Percentiles rank a stretch among this genome's conserved stretches.
Evolutionary conservation across 345 rosid species (phyloP).

Genomic region (Noccaea caerulescens): DNA sequence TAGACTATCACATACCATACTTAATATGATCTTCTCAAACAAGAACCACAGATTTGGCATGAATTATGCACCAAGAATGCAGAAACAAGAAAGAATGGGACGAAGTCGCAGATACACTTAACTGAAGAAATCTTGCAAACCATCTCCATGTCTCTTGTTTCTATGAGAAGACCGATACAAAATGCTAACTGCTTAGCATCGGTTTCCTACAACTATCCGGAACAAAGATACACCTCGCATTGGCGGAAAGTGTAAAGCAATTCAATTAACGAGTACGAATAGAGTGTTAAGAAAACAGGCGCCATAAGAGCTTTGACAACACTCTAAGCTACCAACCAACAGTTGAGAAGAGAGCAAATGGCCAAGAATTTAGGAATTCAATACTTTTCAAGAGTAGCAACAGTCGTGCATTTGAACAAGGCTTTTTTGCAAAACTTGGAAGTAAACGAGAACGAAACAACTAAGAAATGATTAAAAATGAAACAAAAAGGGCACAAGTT

Average conservation of each 20-base stretch:
- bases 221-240: neutral
- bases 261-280: conserved; percentile 3
- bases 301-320: neutral
- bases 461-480: neutral
- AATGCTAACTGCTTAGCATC: conserved; percentile 22
- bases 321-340: conserved; percentile 3
- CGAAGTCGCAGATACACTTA: neutral
- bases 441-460: conserved; percentile 29
- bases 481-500: conserved; percentile 21
- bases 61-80: neutral
- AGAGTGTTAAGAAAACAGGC: neutral
- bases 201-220: neutral
- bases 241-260: conserved; percentile 7
- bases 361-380: conserved; percentile 32
- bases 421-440: conserved; percentile 39
- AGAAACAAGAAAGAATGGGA: conserved; percentile 11
- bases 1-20: conserved; percentile 14
- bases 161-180: conserved; percentile 1
- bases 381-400: conserved; percentile 37
- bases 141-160: conserved; percentile 1
- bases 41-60: conserved; percentile 4
- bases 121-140: conserved; percentile 8
- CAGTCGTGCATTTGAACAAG: conserved; percentile 40
- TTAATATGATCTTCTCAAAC: conserved; percentile 17
- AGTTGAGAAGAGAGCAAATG: conserved; percentile 17